A percentile compares a stretch with the other conserved stretches of the same genome.
Evolutionary conservation across 352 stramenopile species (phyloP).

Genomic region (Phytophthora nicotianae): DNA sequence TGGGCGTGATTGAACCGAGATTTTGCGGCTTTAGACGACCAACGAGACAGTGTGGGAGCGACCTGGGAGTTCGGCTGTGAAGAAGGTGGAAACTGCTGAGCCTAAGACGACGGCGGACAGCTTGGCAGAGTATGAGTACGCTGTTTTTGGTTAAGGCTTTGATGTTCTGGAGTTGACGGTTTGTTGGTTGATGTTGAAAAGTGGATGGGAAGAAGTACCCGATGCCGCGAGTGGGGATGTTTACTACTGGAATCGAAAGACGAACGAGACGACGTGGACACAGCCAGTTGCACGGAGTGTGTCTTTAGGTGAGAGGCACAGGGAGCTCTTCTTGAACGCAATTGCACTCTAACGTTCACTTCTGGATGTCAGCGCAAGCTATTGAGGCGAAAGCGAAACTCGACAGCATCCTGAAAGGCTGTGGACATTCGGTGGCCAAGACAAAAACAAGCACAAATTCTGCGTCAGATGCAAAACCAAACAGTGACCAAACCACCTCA

Average conservation of each 20-base stretch:
- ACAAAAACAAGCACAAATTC: not conserved
- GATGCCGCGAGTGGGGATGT: conserved; percentile 57
- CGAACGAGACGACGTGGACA: conserved; percentile 79
- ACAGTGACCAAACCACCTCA: not conserved
- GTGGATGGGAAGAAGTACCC: conserved; percentile 65
- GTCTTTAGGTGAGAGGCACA: conserved; percentile 47
- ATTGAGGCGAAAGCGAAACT: conserved; percentile 67
- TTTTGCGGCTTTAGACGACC: conserved; percentile 48
- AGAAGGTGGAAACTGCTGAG: conserved; percentile 8
- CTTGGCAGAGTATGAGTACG: conserved; percentile 26
- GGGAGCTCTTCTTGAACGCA: not conserved
- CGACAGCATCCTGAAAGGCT: conserved; percentile 57
- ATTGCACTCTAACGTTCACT: not conserved
- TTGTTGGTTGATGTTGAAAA: conserved; percentile 27
- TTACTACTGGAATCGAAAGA: conserved; percentile 83
- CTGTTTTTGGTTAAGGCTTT: not conserved
- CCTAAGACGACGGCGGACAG: conserved; percentile 8
- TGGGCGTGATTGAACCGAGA: conserved; percentile 4
- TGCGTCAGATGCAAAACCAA: conserved; percentile 13
- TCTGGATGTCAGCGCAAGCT: conserved; percentile 44
- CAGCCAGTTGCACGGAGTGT: conserved; percentile 50
- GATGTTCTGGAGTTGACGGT: not conserved
- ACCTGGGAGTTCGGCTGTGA: conserved; percentile 25
- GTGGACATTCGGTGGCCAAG: conserved; percentile 22
- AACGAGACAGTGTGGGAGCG: conserved; percentile 83